Evolutionary conservation across 495 filamentous ascomycete species (phyloP), one percentile per base, ranked within the genome.

Genomic region (Penicillium manginii): DNA sequence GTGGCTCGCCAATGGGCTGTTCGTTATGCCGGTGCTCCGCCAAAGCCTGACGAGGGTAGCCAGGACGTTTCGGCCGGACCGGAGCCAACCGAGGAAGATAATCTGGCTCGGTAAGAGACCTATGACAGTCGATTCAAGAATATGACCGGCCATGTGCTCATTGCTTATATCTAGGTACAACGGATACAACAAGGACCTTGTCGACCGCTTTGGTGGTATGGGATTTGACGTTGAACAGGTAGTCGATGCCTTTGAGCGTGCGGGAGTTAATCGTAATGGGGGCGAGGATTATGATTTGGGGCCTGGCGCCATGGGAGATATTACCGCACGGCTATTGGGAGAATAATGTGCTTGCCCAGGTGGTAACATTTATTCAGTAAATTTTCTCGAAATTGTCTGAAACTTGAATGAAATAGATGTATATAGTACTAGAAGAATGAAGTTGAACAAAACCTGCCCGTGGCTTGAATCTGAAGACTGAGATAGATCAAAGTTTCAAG

Each of bases 191-290:
- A 89, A 89, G 62, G 83, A 88, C 8, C 80, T 97, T 39, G 86
- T 98, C 60, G 89, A 96, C 63, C 84, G 88, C n/a, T 98, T 98
- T 66, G 85, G 89, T 17, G 83, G 80, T 63, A 98, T 98, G 94
- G 94, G 94, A 39, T 98, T 98, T 62, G 88, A 93, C 58, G 83
- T 96, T n/a, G 88, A 90, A 50, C 80, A 83, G 32, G 92, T 98
- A 2, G 94, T 98, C 6, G 83, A 85, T 19, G 91, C 92, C 4
- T 93, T 98, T 63, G 83, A 86, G 57, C 89, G 79, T 53, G 89
- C 93, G 15, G 90, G 91, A 2, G 92, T 96, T 58, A 88, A 93
- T 58, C 83, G 82, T 21, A 88, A 85, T 55, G 84, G 82, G 23
- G 90, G 90, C 0, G 82, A 90, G 62, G 89, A 93, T 68, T 92